These are phyloP conservation scores for Teratosphaeria epicoccoides DNA, from an alignment of 2,329 filamentous ascomycete genomes.

Conservation along the genomic window DNA sequence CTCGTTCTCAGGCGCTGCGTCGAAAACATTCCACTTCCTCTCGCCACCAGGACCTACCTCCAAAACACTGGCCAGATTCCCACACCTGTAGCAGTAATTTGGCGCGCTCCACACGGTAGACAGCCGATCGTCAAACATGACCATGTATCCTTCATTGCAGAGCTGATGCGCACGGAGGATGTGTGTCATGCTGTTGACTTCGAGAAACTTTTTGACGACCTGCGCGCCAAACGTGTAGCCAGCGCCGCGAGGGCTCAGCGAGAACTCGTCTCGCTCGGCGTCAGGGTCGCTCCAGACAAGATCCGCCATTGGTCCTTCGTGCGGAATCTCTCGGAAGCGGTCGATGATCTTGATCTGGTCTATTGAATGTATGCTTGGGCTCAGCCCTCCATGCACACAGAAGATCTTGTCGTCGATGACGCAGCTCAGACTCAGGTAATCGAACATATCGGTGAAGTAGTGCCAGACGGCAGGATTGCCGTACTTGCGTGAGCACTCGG, in stretches of 20 bases:
- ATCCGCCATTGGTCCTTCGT: constrained; percentile 99
- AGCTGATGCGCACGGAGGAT: constrained; percentile 96
- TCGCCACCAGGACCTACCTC: constrained; percentile 92
- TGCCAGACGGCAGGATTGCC: constrained; percentile 99
- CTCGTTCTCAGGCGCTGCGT: constrained; percentile 92
- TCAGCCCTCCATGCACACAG: constrained; percentile 80
- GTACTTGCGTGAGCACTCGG: constrained; percentile 94
- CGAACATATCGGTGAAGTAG: constrained; percentile 99
- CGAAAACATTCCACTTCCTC: constrained; percentile 95
- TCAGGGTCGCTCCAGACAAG: constrained; percentile 97
- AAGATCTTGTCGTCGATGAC: constrained; percentile 99
- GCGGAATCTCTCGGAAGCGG: constrained; percentile 94
- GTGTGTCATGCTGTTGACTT: constrained; percentile 95
- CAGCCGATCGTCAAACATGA: constrained; percentile 85
- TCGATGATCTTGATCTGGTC: constrained; percentile 99
- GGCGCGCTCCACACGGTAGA: constrained; percentile 98
- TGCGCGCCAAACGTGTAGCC: constrained; percentile 97
- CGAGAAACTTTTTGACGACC: constrained; percentile 95
- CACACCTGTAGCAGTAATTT: constrained; percentile 62
- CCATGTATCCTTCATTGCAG: constrained; percentile 95
- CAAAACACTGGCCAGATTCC: constrained; percentile 92
- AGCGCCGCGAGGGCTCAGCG: constrained; percentile 80
- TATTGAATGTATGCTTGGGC: constrained; percentile 78
- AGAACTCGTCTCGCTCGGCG: constrained; percentile 95
- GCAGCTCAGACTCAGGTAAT: constrained; percentile 90